Base-by-base conservation (phyloP, 257 asterid genomes). In the Jacaranda mimosifolia region DNA sequence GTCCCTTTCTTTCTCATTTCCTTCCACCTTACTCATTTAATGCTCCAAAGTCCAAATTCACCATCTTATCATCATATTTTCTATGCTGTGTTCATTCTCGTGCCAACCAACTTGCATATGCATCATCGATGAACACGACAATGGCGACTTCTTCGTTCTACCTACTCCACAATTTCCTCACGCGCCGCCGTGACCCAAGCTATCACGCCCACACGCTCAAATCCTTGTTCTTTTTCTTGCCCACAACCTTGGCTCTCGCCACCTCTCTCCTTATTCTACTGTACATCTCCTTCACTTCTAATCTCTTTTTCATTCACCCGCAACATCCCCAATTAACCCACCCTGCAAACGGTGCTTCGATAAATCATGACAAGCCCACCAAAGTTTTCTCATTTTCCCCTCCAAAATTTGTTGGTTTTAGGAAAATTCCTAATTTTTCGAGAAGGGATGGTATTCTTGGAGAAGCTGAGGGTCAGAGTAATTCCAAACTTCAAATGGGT, bases 271-370 rank as follows among this genome's bases (percentile, higher is more conserved):
- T 83, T 80, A 82, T 91, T 77, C 79, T 92, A 53, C 85, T 88
- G 81, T 92, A 92, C 80, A 86, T 90, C 74, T 86, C 88, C 67
- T 90, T 86, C 67, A 90, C 94, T 67, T 90, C 97, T 45, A 85
- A 77, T 68, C 73, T 91, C 63, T 90, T 90, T 85, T 81, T 75
- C 76, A 39, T 83, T 63, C 83, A 77, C 63, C 82, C 89, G 6
- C 78, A 83, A 76, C 88, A 65, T 68, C 74, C 75, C 63, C 88
- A 76, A 7, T 74, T 79, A 73, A 51, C 83, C 56, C 70, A 68
- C 73, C 63, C 81, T 0, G 70, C 86, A 11, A 43, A 35, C 63
- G 80, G 81, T 64, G 66, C 56, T 43, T 70, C 88, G 1, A 14
- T 82, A 9, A 83, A 69, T 57, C 85, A 68, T 65, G 71, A 77